Base-by-base conservation (phyloP, 176 grass and related monocot genomes). In the Pharus latifolius region DNA sequence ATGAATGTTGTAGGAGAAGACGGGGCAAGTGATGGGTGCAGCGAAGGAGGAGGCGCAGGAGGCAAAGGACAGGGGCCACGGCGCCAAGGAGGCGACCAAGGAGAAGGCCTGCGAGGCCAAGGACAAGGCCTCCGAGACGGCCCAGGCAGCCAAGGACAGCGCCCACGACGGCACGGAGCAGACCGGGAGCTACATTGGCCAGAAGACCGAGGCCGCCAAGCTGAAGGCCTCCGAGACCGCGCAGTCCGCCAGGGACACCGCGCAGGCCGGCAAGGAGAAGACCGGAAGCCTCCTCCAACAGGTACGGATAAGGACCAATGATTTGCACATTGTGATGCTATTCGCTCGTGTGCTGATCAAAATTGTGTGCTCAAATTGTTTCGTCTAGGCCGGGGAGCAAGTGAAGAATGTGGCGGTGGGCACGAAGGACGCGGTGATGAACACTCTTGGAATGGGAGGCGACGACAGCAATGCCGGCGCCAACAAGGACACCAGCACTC, bases 381-480 rank as follows among this genome's bases (percentile, higher is more conserved):
- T 0, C 16, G n/a, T 53, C 1, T 60, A 93, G 86, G 80, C 83
- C 7, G 47, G 61, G 0, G 91, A 95, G 50, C 77, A 83, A 60
- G 83, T 87, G 56, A 73, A 61, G 85, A 85, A 18, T 56, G 85
- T 56, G 26, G 92, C 80, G 15, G 74, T 55, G 1, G 88, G 88
- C 18, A 79, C 88, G 25, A 86, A 83, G 74, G 88, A 91, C 49
- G 78, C 90, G 10, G 87, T 91, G 54, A 74, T 57, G 45, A 89
- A 17, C 76, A 86, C 85, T 29, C 66, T 89, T 22, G 92, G 92
- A 8, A 77, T 92, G 82, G 60, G 65, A 27, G 84, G 50, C 0
- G 75, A 84, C 28, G 37, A 48, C 9, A 47, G 74, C 19, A 34
- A 27, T 18, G 9, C 46, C 34, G 22, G 10, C 62, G 8, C 46